Conservation (phyloP, 495 filamentous ascomycete genomes). For the Chaetomium cochliodes region DNA sequence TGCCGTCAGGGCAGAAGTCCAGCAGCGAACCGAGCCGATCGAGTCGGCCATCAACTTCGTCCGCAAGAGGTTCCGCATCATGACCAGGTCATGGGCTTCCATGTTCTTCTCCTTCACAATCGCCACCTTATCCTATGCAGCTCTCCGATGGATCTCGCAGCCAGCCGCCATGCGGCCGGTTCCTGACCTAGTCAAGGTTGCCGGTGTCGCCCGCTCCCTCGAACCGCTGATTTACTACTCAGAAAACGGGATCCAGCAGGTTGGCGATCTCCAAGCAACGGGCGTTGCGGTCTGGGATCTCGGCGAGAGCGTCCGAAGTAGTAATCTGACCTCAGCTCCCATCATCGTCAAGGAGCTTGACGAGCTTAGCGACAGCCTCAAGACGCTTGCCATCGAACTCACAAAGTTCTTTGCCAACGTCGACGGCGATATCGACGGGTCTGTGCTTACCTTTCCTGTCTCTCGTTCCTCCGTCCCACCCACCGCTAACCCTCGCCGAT, state of each 20-base stretch:
- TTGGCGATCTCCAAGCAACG: constrained; percentile 81
- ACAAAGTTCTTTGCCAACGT: constrained; percentile 89
- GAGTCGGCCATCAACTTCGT: constrained; percentile 68
- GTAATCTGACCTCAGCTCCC: constrained; percentile 83
- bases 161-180: constrained; percentile 65
- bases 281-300: constrained; percentile 91
- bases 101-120: constrained; percentile 56
- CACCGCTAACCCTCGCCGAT: constrained; percentile 14
- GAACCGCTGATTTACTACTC: constrained; percentile 91
- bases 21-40: constrained; percentile 81
- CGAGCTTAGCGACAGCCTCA: constrained; percentile 76
- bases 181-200: constrained; percentile 87
- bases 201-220: constrained; percentile 80
- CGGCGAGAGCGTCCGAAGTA: constrained; percentile 79
- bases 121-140: constrained; percentile 56
- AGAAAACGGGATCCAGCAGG: constrained; percentile 79
- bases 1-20: constrained; percentile 78
- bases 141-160: constrained; percentile 64
- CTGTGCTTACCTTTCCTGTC: constrained; percentile 16
- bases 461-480: too few relatives aligned
- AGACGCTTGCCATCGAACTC: constrained; percentile 74
- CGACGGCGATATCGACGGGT: constrained; percentile 83
- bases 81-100: constrained; percentile 66
- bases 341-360: constrained; percentile 83
- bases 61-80: constrained; percentile 52